Conservation (phyloP, 192 early-diverging fungal species). For the Podila minutissima region DNA sequence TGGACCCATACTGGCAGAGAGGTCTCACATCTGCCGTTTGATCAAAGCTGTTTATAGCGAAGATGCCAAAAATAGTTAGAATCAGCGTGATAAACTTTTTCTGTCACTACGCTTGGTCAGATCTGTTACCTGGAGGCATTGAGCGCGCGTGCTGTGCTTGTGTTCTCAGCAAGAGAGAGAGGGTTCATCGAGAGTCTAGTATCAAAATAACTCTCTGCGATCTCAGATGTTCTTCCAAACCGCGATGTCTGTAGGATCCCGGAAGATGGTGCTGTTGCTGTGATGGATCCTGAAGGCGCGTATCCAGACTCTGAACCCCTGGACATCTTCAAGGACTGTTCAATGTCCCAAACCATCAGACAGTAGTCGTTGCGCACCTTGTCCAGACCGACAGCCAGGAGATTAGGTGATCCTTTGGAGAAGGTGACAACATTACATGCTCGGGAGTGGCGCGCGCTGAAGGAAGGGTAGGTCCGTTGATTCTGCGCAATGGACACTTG, state of each 20-base stretch:
- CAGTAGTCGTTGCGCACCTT: slow-evolving; percentile 79
- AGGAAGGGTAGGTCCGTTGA: slow-evolving; percentile 49
- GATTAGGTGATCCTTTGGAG: slow-evolving; percentile 64
- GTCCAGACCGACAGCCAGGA: slow-evolving; percentile 76
- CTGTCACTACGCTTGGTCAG: not conserved
- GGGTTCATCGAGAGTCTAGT: slow-evolving; percentile 46
- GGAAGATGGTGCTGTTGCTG: slow-evolving; percentile 5
- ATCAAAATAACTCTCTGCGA: slow-evolving; percentile 43
- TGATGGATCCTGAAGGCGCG: slow-evolving; percentile 37
- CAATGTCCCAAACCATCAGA: slow-evolving; percentile 81
- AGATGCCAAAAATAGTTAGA: not conserved
- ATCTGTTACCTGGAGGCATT: slow-evolving; percentile 32
- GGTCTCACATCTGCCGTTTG: slow-evolving; percentile 48
- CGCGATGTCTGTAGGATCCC: slow-evolving; percentile 38
- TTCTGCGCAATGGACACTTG: slow-evolving; percentile 38
- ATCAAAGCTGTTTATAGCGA: slow-evolving; percentile 7
- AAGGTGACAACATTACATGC: slow-evolving; percentile 81
- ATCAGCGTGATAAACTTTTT: not conserved
- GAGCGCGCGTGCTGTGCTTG: slow-evolving; percentile 31
- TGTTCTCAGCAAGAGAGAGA: slow-evolving; percentile 40
- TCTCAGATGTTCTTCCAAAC: slow-evolving; percentile 32
- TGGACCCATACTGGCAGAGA: slow-evolving; percentile 68
- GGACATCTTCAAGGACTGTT: slow-evolving; percentile 55
- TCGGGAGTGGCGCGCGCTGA: slow-evolving; percentile 63
- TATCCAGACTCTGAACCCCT: slow-evolving; percentile 29